Percentiles rank a stretch among this genome's conserved stretches.
These are phyloP conservation scores for Silene uniflora DNA, from an alignment of 148 eudicot genomes.

Conservation along the genomic window DNA sequence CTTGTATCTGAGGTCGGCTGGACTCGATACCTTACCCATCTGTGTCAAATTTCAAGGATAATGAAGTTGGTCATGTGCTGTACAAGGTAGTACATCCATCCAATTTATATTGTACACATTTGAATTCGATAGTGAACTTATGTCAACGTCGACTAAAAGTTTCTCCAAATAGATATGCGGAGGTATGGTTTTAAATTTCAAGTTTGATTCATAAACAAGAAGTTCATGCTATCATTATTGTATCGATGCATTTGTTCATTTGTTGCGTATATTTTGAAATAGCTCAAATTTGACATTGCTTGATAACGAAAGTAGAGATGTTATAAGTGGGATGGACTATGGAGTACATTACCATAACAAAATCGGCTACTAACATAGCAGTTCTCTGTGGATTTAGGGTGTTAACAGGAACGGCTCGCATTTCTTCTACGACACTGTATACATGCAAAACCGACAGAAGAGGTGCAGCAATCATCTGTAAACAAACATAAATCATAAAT, in stretches of 20 bases:
- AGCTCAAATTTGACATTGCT: too few species aligned
- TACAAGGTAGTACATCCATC: not conserved
- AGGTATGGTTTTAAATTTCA: too few species aligned
- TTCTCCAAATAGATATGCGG: not conserved
- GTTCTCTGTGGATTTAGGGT: conserved; percentile 94
- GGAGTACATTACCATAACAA: conserved; percentile 52
- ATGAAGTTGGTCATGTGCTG: not conserved
- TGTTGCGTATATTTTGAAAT: too few species aligned
- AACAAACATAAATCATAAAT: not conserved
- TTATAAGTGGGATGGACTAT: too few species aligned
- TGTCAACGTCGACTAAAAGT: not conserved
- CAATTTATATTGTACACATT: not conserved
- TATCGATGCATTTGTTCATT: too few species aligned
- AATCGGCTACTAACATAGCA: conserved; percentile 85
- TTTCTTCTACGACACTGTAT: conserved; percentile 79
- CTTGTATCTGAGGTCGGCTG: conserved; percentile 83
- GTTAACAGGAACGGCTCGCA: conserved; percentile 92
- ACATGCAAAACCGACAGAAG: conserved; percentile 71
- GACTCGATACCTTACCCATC: conserved; percentile 78
- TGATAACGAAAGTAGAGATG: too few species aligned
- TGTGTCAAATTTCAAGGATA: conserved; percentile 22
- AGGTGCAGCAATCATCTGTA: conserved; percentile 83
- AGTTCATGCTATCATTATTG: too few species aligned
- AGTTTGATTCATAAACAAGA: too few species aligned
- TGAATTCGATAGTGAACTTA: not conserved